Base-by-base conservation (phyloP, 768 basidiomycete genomes). In the Gelatoporia subvermispora region DNA sequence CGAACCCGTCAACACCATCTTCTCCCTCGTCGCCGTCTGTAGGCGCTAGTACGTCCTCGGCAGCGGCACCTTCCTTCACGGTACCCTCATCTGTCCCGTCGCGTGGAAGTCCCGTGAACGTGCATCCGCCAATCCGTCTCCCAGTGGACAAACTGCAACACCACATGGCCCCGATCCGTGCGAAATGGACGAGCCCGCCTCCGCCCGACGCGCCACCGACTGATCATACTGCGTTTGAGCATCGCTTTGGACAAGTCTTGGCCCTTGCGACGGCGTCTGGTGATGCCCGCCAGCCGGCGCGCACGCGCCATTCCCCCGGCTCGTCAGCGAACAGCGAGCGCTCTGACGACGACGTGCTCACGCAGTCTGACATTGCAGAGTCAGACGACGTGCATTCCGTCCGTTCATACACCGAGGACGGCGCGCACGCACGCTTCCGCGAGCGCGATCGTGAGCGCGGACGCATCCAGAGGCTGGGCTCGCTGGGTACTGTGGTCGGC, bases 101-200 rank as follows among this genome's bases (percentile, higher is more conserved):
- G 48, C 40, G 48, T 10, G 37, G 41, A 16, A 22, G 47, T 17
- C 16, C 54, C 34, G 25, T 51, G 43, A 43, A 23, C 41, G 25
- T 44, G 54, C 44, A 51, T 56, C 66, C 60, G 39, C 65, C 65
- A 56, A 48, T 69, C 41, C 74, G 75, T 15, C 70, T 76, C 8
- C 79, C 76, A 37, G 81, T 83, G 2, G 82, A 56, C 34, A 56
- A 58, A 31, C 57, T 59, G 16, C 60, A 59, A 15, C 5, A 83
- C 49, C 85, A 88, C 55, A 88, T 90, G 89, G 88, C 85, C 16
- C 85, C 89, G 1, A 84, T 76, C 60, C 79, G 88, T 24, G 72
- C 77, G 25, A 85, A 86, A 64, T 91, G 88, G 89, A 91, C 88
- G 2, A 89, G 86, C 55, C 88, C 88, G 8, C 88, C 89, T 21